Base-by-base conservation (phyloP, 2,329 filamentous ascomycete genomes). In the Curvularia lunata region DNA sequence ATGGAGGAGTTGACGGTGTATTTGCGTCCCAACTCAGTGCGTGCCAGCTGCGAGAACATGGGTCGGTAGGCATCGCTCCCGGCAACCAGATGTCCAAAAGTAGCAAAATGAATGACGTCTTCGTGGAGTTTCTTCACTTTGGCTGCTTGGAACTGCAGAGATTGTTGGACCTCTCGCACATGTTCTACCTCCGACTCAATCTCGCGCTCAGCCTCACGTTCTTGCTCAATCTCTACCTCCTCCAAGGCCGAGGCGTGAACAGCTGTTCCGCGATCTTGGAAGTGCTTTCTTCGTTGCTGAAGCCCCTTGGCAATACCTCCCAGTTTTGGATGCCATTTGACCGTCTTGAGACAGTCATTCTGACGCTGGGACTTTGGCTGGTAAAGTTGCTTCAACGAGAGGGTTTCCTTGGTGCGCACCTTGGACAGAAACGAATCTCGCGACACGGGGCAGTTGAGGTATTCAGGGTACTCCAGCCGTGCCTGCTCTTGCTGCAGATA, bases 331-430 rank as follows among this genome's bases (percentile, higher is more conserved):
- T 48, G 40, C 13, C 70, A 62, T 19, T 71, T 75, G 1, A 59
- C 60, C 1, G 19, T 13, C 10, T 67, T 62, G 5, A 40, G 53
- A 32, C 53, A 34, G 4, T 50, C 32, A 25, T 41, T 42, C 8
- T 50, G 55, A 32, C 53, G 59, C 8, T 56, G 54, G 1, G 3
- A n/a, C 12, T 67, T 74, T 1, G 73, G 73, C 34, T 79, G 81
- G 56, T 90, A 90, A 2, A 90, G 77, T 23, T 87, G 76, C 34
- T 84, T 79, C 0, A 90, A 69, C 0, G 83, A 84, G 48, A 86
- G 84, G 0, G 82, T 78, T 60, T 90, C 88, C 0, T 78, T 75
- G 37, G 85, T 81, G 12, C 77, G 77, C 3, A 88, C 67, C 0
- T 76, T 69, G 0, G 70, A 54, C 0, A 87, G 69, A 57, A 82